Conservation (phyloP, 495 filamentous ascomycete species). For the Trichoderma reesei region DNA sequence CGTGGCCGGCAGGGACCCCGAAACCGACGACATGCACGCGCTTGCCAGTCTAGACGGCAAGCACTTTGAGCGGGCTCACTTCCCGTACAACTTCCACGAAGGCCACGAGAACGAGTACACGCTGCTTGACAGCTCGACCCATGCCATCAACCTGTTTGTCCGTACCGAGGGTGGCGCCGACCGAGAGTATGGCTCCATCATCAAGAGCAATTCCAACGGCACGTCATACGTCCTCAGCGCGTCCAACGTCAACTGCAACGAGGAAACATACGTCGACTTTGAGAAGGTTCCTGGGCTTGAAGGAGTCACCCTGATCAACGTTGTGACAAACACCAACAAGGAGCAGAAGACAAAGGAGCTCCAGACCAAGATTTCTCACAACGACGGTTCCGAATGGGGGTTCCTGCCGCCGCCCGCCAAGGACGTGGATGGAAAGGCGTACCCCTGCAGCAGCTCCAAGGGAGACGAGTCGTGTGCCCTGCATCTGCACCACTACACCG, state of each 20-base stretch:
- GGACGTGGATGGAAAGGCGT: slow-evolving; percentile 60
- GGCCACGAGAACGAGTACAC: slow-evolving; percentile 72
- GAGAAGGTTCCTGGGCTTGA: slow-evolving; percentile 90
- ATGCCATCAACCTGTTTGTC: slow-evolving; percentile 88
- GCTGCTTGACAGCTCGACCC: slow-evolving; percentile 83
- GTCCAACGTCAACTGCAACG: slow-evolving; percentile 65
- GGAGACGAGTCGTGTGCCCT: slow-evolving; percentile 64
- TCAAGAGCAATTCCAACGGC: slow-evolving; percentile 97
- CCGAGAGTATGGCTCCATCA: slow-evolving; percentile 67
- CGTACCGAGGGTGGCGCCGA: slow-evolving; percentile 52
- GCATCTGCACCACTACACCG: slow-evolving; percentile 91
- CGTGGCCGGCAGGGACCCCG: slow-evolving; percentile 60
- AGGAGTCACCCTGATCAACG: slow-evolving; percentile 78
- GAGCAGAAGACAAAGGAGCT: slow-evolving; percentile 68
- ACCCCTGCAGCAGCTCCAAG: slow-evolving; percentile 49
- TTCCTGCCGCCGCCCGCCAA: slow-evolving; percentile 55
- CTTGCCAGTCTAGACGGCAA: slow-evolving; percentile 75
- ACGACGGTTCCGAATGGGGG: slow-evolving; percentile 83
- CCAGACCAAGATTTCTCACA: slow-evolving; percentile 86
- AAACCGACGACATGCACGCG: slow-evolving; percentile 60
- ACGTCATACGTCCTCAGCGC: slow-evolving; percentile 84
- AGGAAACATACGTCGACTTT: slow-evolving; percentile 76
- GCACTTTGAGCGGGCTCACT: slow-evolving; percentile 71
- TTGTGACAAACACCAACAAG: slow-evolving; percentile 58
- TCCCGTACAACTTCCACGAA: slow-evolving; percentile 73